Percentiles rank a stretch among this genome's conserved stretches.
phyloP scores from a whole-genome alignment of 305 asterid genomes.

The Rubia occidens region DNA sequence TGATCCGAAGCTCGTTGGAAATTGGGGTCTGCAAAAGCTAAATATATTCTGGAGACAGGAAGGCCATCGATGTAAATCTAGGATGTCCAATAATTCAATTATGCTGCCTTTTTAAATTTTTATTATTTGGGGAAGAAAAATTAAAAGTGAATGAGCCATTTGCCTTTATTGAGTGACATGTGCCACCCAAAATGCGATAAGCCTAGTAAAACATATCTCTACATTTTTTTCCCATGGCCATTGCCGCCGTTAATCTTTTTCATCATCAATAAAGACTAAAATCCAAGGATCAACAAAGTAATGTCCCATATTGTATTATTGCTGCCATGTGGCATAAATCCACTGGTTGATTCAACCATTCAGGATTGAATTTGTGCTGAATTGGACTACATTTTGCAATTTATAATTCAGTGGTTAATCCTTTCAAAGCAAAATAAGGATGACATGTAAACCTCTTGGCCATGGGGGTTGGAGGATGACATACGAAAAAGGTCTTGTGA shows the following conservation, averaged over 20 bases:
- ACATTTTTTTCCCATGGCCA: background rate
- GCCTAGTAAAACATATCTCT: slow-evolving; percentile 15
- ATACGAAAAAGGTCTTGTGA: background rate
- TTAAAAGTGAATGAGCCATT: background rate
- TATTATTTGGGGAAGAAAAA: background rate
- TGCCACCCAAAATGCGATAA: slow-evolving; percentile 16
- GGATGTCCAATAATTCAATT: background rate
- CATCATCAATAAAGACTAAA: background rate
- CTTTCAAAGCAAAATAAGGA: background rate
- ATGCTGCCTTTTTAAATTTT: background rate
- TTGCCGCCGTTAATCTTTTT: slow-evolving; percentile 11
- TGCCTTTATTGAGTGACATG: slow-evolving; percentile 11
- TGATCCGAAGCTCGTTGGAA: slow-evolving; percentile 5
- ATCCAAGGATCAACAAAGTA: slow-evolving; percentile 9
- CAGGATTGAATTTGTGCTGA: slow-evolving; percentile 12
- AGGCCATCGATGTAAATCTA: background rate
- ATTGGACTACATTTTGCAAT: slow-evolving; percentile 12
- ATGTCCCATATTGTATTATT: slow-evolving; percentile 6
- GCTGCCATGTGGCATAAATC: slow-evolving; percentile 15
- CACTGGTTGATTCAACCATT: slow-evolving; percentile 7
- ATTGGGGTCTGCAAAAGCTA: slow-evolving; percentile 7
- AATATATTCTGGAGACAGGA: background rate
- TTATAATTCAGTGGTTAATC: background rate
- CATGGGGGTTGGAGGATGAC: slow-evolving; percentile 15
- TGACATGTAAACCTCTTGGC: slow-evolving; percentile 15